Evolutionary conservation across 495 filamentous ascomycete genomes (phyloP).

Genomic region (Hypoxylon rickii): DNA sequence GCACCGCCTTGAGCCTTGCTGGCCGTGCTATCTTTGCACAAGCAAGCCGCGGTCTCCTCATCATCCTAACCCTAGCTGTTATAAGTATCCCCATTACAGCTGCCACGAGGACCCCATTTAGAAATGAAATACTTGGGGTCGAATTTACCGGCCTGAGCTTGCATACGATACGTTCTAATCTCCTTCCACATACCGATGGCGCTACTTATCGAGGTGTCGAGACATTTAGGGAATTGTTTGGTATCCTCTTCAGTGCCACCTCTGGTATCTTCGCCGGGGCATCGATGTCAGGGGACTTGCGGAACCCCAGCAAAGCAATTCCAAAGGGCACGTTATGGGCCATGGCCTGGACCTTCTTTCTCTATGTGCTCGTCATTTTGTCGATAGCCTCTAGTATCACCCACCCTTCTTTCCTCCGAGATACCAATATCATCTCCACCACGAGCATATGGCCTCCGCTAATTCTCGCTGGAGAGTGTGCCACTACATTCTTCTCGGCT

Average conservation of each 20-base stretch:
- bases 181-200: slow-evolving; percentile 59
- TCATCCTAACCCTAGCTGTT: slow-evolving; percentile 73
- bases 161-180: slow-evolving; percentile 70
- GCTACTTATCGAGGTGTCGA: slow-evolving; percentile 60
- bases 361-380: slow-evolving; percentile 77
- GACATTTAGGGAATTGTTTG: slow-evolving; percentile 83
- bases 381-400: slow-evolving; percentile 80
- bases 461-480: slow-evolving; percentile 81
- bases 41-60: slow-evolving; percentile 78
- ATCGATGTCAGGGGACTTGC: slow-evolving; percentile 87
- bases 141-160: slow-evolving; percentile 76
- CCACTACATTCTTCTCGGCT: slow-evolving; percentile 80
- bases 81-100: slow-evolving; percentile 83
- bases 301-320: slow-evolving; percentile 82
- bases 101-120: slow-evolving; percentile 68
- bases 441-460: slow-evolving; percentile 73
- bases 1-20: slow-evolving; percentile 77
- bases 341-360: slow-evolving; percentile 72
- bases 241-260: slow-evolving; percentile 84
- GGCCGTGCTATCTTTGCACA: slow-evolving; percentile 81
- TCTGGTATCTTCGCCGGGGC: slow-evolving; percentile 73
- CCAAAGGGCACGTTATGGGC: slow-evolving; percentile 81
- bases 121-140: slow-evolving; percentile 61
- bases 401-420: slow-evolving; percentile 71
- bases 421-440: slow-evolving; percentile 79